Conservation (phyloP, 164 flowering plant species). For the Malania oleifera region DNA sequence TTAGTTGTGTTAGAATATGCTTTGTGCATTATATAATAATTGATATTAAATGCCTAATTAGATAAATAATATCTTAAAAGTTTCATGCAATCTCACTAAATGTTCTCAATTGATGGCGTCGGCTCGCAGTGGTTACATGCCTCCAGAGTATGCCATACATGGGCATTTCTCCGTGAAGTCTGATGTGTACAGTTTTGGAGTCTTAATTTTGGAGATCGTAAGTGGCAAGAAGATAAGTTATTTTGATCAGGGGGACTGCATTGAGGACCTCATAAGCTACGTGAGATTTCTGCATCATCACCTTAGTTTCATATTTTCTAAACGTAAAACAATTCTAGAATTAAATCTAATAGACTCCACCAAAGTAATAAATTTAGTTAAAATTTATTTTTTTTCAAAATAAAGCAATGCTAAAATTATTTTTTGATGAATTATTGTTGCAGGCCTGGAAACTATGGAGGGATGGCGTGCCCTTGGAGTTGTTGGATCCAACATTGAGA, state of each 20-base stretch:
- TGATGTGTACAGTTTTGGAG: conserved; percentile 8
- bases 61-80: too few species aligned
- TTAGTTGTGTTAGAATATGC: too few species aligned
- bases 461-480: background rate
- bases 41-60: too few species aligned
- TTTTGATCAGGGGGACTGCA: conserved; percentile 3
- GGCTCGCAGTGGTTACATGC: conserved; percentile 8
- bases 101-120: too few species aligned
- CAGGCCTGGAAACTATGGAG: conserved; percentile 18
- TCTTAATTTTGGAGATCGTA: conserved; percentile 13
- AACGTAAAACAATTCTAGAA: too few species aligned
- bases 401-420: background rate
- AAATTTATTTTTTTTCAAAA: background rate
- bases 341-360: too few species aligned
- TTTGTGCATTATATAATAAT: too few species aligned
- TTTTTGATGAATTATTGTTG: background rate
- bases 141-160: conserved; percentile 24
- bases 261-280: conserved; percentile 9
- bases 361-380: too few species aligned
- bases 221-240: conserved; percentile 11
- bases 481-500: conserved; percentile 3
- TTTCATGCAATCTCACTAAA: too few species aligned
- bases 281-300: too few species aligned
- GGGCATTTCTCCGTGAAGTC: conserved; percentile 43
- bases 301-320: too few species aligned